These are phyloP conservation scores for Talaromyces pinophilus DNA, from an alignment of 2,329 filamentous ascomycete genomes.

Conservation along the genomic window DNA sequence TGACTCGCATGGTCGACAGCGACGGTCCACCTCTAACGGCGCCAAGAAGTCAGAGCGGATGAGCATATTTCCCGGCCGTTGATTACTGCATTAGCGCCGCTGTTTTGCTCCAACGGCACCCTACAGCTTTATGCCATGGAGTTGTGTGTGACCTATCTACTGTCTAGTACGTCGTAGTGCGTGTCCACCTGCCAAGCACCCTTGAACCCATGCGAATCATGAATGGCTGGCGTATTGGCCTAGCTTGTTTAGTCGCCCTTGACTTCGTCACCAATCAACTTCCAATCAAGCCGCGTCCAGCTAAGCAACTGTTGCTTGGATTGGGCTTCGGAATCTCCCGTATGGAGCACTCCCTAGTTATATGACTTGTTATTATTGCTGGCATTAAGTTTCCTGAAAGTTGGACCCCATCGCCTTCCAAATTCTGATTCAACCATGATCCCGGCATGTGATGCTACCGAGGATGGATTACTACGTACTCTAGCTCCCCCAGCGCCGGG, in stretches of 20 bases:
- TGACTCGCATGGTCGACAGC: constrained; percentile 14
- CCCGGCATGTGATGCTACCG: constrained; percentile 18
- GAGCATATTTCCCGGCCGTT: constrained; percentile 19
- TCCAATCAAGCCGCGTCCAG: constrained; percentile 5
- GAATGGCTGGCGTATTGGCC: not conserved
- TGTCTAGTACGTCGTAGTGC: not conserved
- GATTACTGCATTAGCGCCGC: not conserved
- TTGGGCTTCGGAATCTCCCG: constrained; percentile 7
- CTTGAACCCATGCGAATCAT: constrained; percentile 3
- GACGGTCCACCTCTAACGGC: constrained; percentile 5
- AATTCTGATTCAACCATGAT: constrained; percentile 13
- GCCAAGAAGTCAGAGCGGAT: constrained; percentile 15
- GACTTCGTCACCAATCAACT: not conserved
- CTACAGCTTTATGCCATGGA: not conserved
- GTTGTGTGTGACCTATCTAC: not conserved
- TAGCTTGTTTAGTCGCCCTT: not conserved
- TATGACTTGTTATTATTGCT: not conserved
- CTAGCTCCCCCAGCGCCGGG: not conserved
- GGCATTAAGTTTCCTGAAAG: not conserved
- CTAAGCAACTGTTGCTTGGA: not conserved
- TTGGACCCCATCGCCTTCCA: not conserved
- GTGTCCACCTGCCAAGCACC: not conserved
- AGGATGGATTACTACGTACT: not conserved
- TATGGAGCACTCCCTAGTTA: constrained; percentile 10
- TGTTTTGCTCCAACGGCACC: constrained; percentile 5